These are phyloP conservation scores for Euphrasia confusa DNA, from an alignment of 257 asterid genomes.

Conservation along the genomic window DNA sequence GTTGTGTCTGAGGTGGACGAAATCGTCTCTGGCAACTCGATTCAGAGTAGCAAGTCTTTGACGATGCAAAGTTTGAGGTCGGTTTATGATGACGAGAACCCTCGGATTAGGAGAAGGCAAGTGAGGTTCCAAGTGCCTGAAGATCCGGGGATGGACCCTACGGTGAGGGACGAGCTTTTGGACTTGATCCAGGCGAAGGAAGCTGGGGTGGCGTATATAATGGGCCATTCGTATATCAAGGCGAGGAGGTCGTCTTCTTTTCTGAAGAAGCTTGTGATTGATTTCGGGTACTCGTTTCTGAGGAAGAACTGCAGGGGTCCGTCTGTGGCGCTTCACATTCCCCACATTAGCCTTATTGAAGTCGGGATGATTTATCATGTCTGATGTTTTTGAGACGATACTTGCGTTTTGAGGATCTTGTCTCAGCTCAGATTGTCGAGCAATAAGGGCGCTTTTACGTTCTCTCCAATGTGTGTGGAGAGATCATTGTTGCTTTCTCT, in stretches of 20 bases:
- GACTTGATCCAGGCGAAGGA: constrained; percentile 87
- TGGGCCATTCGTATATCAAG: constrained; percentile 92
- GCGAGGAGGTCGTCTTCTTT: constrained; percentile 73
- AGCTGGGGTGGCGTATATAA: constrained; percentile 84
- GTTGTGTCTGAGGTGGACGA: constrained; percentile 47
- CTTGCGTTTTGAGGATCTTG: no score
- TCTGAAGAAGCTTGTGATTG: constrained; percentile 71
- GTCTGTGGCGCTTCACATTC: constrained; percentile 81
- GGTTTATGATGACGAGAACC: constrained; percentile 71
- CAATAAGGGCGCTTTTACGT: no score
- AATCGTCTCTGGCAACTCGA: constrained; percentile 28
- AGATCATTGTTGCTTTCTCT: no score
- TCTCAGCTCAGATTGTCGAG: no score
- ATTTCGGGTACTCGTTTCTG: constrained; percentile 83
- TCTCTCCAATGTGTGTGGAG: no score
- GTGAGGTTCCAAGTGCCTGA: constrained; percentile 62
- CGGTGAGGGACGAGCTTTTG: constrained; percentile 69
- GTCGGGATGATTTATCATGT: constrained; percentile 95
- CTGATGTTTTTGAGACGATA: constrained; percentile 20
- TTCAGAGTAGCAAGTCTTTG: constrained; percentile 68
- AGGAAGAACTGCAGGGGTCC: constrained; percentile 96
- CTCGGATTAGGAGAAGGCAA: constrained; percentile 59
- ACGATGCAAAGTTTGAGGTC: constrained; percentile 72
- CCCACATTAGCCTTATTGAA: constrained; percentile 91
- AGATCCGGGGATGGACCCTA: constrained; percentile 54